These are phyloP conservation scores for Fusarium nanum DNA, from an alignment of 2,329 filamentous ascomycete species.

Conservation along the genomic window DNA sequence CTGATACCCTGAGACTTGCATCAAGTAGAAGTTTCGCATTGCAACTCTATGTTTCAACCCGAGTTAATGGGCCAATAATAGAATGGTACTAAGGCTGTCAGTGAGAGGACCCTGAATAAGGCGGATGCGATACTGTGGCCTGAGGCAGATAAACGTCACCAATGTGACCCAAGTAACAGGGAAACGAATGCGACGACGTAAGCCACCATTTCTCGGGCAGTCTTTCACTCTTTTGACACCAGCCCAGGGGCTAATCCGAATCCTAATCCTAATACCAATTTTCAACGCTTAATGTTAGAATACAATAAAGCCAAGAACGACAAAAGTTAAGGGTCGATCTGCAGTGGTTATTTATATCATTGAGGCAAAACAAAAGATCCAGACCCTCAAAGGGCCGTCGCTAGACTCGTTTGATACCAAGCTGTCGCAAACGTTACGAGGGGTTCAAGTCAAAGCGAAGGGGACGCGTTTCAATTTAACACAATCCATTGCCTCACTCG, in stretches of 20 bases:
- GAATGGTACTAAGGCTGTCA: background rate
- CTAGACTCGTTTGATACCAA: background rate
- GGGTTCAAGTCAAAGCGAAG: constrained; percentile 1
- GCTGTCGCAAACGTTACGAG: constrained; percentile 27
- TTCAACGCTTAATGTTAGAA: background rate
- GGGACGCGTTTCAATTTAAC: constrained; percentile 20
- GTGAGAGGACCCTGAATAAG: constrained; percentile 22
- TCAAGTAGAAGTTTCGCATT: background rate
- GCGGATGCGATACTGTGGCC: background rate
- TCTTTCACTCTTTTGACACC: background rate
- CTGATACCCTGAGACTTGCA: background rate
- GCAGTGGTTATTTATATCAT: background rate
- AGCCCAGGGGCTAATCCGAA: constrained; percentile 12
- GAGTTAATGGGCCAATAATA: constrained; percentile 1
- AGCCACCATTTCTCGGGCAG: constrained; percentile 28
- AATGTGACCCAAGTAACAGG: constrained; percentile 7
- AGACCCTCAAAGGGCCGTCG: constrained; percentile 24
- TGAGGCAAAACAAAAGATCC: background rate
- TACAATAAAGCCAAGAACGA: background rate
- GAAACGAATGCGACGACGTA: constrained; percentile 32
- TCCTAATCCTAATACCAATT: background rate
- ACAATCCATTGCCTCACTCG: background rate
- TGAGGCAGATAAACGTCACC: constrained; percentile 27
- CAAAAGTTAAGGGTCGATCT: background rate
- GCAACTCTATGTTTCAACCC: constrained; percentile 5